Evolutionary conservation across 441 rosid genomes (phyloP).

Genomic region (Brassica hybrid): DNA sequence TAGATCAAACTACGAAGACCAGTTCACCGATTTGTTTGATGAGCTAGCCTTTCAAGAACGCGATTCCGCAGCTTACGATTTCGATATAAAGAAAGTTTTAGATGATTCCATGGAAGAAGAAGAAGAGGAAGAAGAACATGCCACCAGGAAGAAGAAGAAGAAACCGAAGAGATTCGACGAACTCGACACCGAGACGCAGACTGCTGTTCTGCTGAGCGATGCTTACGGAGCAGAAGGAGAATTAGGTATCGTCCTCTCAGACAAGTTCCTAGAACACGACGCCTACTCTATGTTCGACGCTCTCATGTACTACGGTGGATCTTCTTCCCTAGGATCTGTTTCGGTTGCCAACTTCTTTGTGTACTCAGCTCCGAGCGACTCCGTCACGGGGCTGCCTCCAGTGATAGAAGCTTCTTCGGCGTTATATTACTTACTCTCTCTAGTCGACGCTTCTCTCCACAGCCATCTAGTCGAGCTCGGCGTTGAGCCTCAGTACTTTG

Average conservation of each 20-base stretch:
- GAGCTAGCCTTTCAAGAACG: slow-evolving; percentile 72
- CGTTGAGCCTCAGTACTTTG: slow-evolving; percentile 94
- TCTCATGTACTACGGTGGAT: slow-evolving; percentile 76
- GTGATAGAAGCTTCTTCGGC: slow-evolving; percentile 92
- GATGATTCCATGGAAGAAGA: slow-evolving; percentile 71
- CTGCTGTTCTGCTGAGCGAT: slow-evolving; percentile 66
- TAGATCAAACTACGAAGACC: slow-evolving; percentile 79
- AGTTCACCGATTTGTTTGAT: slow-evolving; percentile 84
- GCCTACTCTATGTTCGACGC: slow-evolving; percentile 95
- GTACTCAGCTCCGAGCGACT: slow-evolving; percentile 57
- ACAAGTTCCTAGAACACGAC: slow-evolving; percentile 96
- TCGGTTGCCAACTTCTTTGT: slow-evolving; percentile 83
- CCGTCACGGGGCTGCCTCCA: slow-evolving; percentile 71
- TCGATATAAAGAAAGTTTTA: slow-evolving; percentile 68
- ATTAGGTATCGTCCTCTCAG: slow-evolving; percentile 88
- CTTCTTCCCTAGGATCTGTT: slow-evolving; percentile 56
- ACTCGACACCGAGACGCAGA: slow-evolving; percentile 77
- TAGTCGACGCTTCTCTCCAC: slow-evolving; percentile 81
- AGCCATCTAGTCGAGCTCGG: slow-evolving; percentile 93
- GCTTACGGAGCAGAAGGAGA: slow-evolving; percentile 98
- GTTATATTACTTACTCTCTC: slow-evolving; percentile 74
- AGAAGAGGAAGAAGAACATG: slow-evolving; percentile 47
- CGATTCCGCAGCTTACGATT: slow-evolving; percentile 63
- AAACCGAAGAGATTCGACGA: slow-evolving; percentile 65
- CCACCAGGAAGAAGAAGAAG: slow-evolving; percentile 41